Evolutionary conservation across 257 asterid genomes (phyloP).

Genomic region (Solanum raphanifolium): DNA sequence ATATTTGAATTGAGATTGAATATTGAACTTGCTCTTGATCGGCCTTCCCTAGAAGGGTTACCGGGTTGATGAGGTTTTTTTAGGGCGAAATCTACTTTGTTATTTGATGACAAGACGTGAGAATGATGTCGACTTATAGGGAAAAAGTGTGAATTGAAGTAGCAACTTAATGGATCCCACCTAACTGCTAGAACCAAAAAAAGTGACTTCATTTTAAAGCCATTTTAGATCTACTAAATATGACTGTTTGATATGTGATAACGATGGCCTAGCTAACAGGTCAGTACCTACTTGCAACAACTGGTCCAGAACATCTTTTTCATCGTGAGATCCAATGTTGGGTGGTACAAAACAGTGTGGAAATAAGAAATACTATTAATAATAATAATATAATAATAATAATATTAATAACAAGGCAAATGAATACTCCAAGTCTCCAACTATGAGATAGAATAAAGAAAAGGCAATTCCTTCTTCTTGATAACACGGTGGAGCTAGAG

Average conservation of each 20-base stretch:
- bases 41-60: not conserved
- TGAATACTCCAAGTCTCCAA: not conserved
- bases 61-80: not conserved
- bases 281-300: not conserved
- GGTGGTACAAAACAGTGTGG: not conserved
- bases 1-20: not conserved
- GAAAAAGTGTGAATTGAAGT: not conserved
- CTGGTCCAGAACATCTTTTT: not conserved
- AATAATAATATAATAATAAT: not conserved
- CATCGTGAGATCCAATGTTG: not conserved
- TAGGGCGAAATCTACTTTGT: not conserved
- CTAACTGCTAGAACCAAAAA: not conserved
- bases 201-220: not conserved
- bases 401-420: not conserved
- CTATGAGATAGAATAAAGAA: not conserved
- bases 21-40: not conserved
- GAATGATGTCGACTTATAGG: not conserved
- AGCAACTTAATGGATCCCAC: not conserved
- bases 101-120: not conserved
- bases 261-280: not conserved
- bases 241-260: not conserved
- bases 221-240: not conserved
- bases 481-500: not conserved
- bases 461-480: not conserved
- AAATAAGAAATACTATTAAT: not conserved